Evolutionary conservation across 2,329 filamentous ascomycete genomes (phyloP).

Genomic region (Trichocomaceae sp.): DNA sequence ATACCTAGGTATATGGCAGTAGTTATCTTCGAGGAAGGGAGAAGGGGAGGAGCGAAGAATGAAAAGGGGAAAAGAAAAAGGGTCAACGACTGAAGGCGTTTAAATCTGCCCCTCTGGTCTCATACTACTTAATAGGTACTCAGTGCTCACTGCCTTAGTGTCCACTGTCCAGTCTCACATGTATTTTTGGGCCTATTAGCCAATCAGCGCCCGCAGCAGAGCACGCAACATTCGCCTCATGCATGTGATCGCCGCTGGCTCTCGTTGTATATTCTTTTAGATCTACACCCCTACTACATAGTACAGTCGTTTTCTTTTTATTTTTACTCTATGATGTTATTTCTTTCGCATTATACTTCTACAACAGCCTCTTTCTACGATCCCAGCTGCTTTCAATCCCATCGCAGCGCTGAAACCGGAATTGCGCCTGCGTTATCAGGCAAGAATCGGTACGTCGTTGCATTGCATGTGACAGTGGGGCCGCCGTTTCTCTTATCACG

Average conservation of each 20-base stretch:
- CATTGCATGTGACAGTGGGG: neutral
- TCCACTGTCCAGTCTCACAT: slow-evolving; percentile 11
- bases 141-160: too few species aligned
- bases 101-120: slow-evolving; percentile 3
- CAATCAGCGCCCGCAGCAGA: slow-evolving; percentile 3
- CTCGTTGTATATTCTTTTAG: too few species aligned
- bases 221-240: slow-evolving; percentile 10
- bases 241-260: slow-evolving; percentile 12
- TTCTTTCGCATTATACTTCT: too few species aligned
- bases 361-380: too few species aligned
- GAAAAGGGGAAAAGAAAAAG: neutral
- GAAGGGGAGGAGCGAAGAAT: neutral
- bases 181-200: neutral
- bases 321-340: neutral
- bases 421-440: neutral
- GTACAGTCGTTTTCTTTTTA: neutral
- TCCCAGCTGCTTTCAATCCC: too few species aligned
- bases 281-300: too few species aligned
- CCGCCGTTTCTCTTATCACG: neutral
- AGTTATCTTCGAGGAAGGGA: neutral
- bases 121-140: too few species aligned
- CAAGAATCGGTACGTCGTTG: neutral
- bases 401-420: neutral
- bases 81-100: slow-evolving; percentile 3
- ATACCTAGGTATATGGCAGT: too few species aligned